phyloP scores from a whole-genome alignment of 805 yeast genomes.

The Starmerella khaoyaiensis region DNA sequence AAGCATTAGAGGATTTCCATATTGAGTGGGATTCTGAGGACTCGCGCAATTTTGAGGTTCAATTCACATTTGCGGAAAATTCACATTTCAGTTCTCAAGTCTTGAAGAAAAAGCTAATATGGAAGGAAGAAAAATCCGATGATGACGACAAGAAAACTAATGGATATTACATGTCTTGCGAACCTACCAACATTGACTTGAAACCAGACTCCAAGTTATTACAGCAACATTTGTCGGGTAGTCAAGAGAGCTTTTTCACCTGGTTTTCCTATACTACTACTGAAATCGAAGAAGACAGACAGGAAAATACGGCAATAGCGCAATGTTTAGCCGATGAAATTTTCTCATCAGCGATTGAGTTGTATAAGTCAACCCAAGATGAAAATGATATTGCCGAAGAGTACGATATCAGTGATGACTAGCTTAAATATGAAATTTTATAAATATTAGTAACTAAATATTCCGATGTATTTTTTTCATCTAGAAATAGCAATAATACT shows the following conservation, averaged over 20 bases:
- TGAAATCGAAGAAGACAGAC: slow-evolving; percentile 50
- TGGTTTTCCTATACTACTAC: slow-evolving; percentile 79
- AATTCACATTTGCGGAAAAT: slow-evolving; percentile 43
- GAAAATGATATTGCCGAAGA: slow-evolving; percentile 19
- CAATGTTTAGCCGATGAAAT: slow-evolving; percentile 61
- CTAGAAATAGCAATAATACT: neutral
- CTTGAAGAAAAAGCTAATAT: slow-evolving; percentile 45
- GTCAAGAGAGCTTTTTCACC: slow-evolving; percentile 62
- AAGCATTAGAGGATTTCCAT: slow-evolving; percentile 47
- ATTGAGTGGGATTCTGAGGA: slow-evolving; percentile 36
- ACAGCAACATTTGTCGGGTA: slow-evolving; percentile 32
- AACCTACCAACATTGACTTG: slow-evolving; percentile 50
- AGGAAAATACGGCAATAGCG: slow-evolving; percentile 63
- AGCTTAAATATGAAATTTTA: too few relatives aligned
- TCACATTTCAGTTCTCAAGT: slow-evolving; percentile 41
- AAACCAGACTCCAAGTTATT: slow-evolving; percentile 52
- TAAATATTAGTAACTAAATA: neutral
- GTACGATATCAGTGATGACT: slow-evolving; percentile 19
- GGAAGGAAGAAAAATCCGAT: slow-evolving; percentile 11
- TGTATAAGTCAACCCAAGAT: slow-evolving; percentile 29
- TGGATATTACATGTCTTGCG: slow-evolving; percentile 30
- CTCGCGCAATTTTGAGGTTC: slow-evolving; percentile 47
- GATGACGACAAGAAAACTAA: slow-evolving; percentile 6
- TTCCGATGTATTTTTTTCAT: neutral
- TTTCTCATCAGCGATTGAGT: slow-evolving; percentile 73